phyloP scores from a whole-genome alignment of 2,329 filamentous ascomycete species.

The Trichoderma endophyticum region DNA sequence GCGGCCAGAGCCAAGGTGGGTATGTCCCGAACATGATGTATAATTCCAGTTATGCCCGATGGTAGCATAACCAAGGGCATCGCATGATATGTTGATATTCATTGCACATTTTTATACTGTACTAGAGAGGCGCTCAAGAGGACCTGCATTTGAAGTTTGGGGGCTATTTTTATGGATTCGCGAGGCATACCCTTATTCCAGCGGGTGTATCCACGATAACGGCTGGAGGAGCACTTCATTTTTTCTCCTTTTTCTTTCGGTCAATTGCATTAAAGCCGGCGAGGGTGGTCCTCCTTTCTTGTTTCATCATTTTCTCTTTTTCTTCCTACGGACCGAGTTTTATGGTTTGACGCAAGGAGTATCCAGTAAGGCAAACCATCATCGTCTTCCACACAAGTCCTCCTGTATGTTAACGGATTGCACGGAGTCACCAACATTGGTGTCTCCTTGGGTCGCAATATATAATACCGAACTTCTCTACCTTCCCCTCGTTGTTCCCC shows the following conservation, averaged over 20 bases:
- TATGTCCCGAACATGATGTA: conserved; percentile 89
- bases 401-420: conserved; percentile 62
- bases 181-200: conserved; percentile 33
- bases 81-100: conserved; percentile 6
- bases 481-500: conserved; percentile 36
- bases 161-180: conserved; percentile 28
- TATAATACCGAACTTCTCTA: conserved; percentile 37
- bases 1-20: conserved; percentile 89
- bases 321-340: neutral
- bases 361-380: conserved; percentile 62
- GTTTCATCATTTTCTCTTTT: conserved; percentile 19
- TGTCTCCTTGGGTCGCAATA: conserved; percentile 41
- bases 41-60: conserved; percentile 65
- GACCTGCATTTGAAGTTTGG: conserved; percentile 21
- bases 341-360: conserved; percentile 19
- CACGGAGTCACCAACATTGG: conserved; percentile 32
- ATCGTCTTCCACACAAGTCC: conserved; percentile 61
- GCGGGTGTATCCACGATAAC: conserved; percentile 31
- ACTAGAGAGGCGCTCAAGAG: conserved; percentile 23
- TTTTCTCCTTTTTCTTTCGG: conserved; percentile 18
- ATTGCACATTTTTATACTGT: conserved; percentile 20
- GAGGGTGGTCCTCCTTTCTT: conserved; percentile 14
- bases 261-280: conserved; percentile 27
- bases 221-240: conserved; percentile 28
- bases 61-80: conserved; percentile 44